Evolutionary conservation across 257 asterid genomes (phyloP).

Genomic region (Solanum pinnatisectum): DNA sequence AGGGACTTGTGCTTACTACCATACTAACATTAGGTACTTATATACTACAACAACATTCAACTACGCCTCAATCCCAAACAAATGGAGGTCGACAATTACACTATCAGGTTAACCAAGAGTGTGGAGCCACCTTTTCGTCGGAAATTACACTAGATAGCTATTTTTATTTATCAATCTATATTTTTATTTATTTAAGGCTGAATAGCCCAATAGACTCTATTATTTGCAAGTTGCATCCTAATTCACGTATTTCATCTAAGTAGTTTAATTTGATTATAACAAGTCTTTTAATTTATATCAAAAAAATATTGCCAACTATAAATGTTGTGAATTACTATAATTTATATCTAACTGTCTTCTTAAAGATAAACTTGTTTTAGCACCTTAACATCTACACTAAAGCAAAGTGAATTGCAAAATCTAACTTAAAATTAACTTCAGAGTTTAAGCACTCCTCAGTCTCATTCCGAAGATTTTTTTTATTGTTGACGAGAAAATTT

Average conservation of each 20-base stretch:
- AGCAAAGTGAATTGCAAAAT: not conserved
- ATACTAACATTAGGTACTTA: not conserved
- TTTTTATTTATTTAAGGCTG: no score
- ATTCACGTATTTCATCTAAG: not conserved
- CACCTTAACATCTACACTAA: not conserved
- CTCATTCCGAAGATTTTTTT: fast-evolving
- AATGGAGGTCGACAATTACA: not conserved
- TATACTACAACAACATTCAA: not conserved
- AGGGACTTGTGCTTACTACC: not conserved
- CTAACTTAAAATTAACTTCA: not conserved
- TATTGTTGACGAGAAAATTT: not conserved
- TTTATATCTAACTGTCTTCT: no score
- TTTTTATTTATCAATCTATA: no score
- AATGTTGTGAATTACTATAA: no score
- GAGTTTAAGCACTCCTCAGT: not conserved
- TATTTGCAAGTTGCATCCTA: not conserved
- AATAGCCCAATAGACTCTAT: not conserved
- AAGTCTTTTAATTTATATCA: not conserved
- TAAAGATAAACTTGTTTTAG: not conserved
- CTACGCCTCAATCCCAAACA: not conserved
- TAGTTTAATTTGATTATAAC: no score
- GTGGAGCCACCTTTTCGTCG: no score
- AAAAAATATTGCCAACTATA: no score
- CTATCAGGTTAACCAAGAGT: not conserved
- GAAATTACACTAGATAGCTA: not conserved